Evolutionary conservation across 2,329 filamentous ascomycete genomes (phyloP), one percentile per base, ranked within the genome.

Genomic region (Byssochlamys sp.): DNA sequence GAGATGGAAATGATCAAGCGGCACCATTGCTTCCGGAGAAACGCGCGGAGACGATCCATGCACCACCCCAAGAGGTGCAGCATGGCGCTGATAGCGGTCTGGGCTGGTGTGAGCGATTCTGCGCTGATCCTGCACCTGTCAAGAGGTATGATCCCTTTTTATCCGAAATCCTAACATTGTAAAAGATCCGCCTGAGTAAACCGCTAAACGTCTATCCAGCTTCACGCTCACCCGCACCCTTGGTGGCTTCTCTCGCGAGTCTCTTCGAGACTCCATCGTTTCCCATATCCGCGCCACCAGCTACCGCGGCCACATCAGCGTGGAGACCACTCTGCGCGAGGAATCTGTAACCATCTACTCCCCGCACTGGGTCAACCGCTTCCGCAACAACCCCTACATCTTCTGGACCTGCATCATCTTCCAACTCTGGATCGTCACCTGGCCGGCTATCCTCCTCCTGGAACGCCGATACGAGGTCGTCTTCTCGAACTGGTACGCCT

Each of bases 371-470:
- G 64, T 75, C 52, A 75, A 75, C 60, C 66, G 59, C 1, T 55
- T 71, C 1, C 71, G 73, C n/a, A 64, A 66, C 5, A 72, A 72
- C 55, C 31, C n/a, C 5, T 67, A 63, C 33, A 62, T 73, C 6
- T 75, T 68, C 64, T 75, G 67, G 67, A 7, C 48, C 2, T 68
- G 68, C 29, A 66, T 75, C 9, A 62, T 75, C 35, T 62, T 73
- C 6, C 73, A 74, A 55, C 65, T 75, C 6, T 75, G 73, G 73
- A 66, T 74, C 53, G 61, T 75, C 53, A 65, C 71, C 5, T 75
- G 73, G 72, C 73, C 73, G 0, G 59, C 73, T 1, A 71, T 75
- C 48, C 68, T 68, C 61, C 55, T 74, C 1, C 58, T 74, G 31
- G 73, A 75, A 55, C 69, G 66, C 33, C 68, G 69, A 1, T 75